phyloP scores from a whole-genome alignment of 495 filamentous ascomycete genomes.

The Geopyxis carbonaria region DNA sequence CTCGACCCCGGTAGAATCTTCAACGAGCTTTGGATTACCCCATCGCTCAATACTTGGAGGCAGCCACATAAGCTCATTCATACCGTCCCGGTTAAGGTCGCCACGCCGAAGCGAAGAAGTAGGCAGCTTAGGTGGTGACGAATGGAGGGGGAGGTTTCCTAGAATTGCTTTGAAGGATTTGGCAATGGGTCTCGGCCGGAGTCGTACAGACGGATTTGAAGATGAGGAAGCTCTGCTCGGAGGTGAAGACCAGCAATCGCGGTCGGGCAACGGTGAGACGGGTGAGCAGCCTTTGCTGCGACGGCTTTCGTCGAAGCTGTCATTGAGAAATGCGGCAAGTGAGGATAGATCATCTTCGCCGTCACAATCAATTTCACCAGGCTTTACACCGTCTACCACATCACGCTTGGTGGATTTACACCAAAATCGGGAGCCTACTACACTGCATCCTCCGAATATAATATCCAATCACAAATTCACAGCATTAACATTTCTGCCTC shows the following conservation, averaged over 20 bases:
- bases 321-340: slow-evolving; percentile 9
- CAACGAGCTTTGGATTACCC: not conserved
- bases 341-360: not conserved
- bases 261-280: not conserved
- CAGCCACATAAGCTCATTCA: slow-evolving; percentile 10
- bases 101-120: slow-evolving; percentile 2
- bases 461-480: slow-evolving; percentile 98
- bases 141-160: not conserved
- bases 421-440: not conserved
- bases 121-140: not conserved
- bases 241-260: not conserved
- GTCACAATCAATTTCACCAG: slow-evolving; percentile 10
- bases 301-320: slow-evolving; percentile 15
- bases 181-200: slow-evolving; percentile 17
- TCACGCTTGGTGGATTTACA: slow-evolving; percentile 11
- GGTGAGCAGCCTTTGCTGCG: slow-evolving; percentile 12
- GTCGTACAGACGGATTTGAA: slow-evolving; percentile 3
- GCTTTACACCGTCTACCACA: slow-evolving; percentile 19
- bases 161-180: slow-evolving; percentile 19
- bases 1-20: no score
- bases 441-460: slow-evolving; percentile 61
- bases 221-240: slow-evolving; percentile 20
- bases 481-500: slow-evolving; percentile 81
- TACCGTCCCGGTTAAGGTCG: slow-evolving; percentile 2
- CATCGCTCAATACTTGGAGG: slow-evolving; percentile 13